Base-by-base conservation (phyloP, 441 rosid species). In the Raphanus hybrid region DNA sequence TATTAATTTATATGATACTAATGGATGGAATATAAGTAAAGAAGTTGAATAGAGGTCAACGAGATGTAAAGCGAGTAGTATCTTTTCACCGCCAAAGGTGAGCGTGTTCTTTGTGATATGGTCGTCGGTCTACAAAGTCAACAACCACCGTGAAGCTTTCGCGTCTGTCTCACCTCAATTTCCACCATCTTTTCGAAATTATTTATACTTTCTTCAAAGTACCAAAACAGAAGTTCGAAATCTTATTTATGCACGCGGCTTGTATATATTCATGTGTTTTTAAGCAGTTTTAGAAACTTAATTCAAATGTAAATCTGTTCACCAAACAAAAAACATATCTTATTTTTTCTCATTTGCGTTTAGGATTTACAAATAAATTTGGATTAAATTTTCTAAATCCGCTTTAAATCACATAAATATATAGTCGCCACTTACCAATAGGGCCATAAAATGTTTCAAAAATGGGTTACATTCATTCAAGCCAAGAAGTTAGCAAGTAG, bases 41-140 rank as follows among this genome's bases (percentile, higher is more conserved):
- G 50, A 16, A 9, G 63, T 27, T 11, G 15, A 1, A 54, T 3
- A 69, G 6, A 69, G 70, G 75, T 71, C 72, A 66, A 58, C 72
- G 34, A 65, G 67, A 67, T 71, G 77, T 66, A 66, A 70, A 71
- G 55, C 72, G 63, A 34, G 72, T 29, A 32, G 72, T 29, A 16
- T 23, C 41, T 66, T 71, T 23, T 72, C 73, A 72, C 73, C 61
- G 45, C 34, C 7, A 20, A 65, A 58, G 43, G 68, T 54, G 45
- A 66, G 52, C 73, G 80, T 78, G 66, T 73, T 37, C 20, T 78
- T 67, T 61, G 54, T 60, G 64, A 9, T 59, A 1, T 62, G 70
- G 78, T 78, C 81, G 70, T 68, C 70, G 61, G 74, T 68, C 66
- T 41, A 62, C 52, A 78, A 50, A 73, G 81, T 78, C 81, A 78